Conservation (phyloP, 306 rosid species). For the Vigna angularis region DNA sequence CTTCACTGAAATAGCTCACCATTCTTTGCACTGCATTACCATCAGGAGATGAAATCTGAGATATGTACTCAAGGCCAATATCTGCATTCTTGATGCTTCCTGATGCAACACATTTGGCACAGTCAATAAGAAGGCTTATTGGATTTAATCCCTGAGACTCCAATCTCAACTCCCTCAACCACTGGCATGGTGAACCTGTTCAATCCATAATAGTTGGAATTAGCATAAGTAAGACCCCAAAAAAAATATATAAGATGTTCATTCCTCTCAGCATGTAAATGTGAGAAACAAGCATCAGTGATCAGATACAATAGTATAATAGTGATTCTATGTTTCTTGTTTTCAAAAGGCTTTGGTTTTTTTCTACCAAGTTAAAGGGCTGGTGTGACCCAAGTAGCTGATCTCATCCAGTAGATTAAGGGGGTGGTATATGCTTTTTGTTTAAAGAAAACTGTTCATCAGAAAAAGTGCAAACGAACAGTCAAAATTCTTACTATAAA, state of each 20-base stretch:
- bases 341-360: background rate
- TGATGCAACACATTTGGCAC: slow-evolving; percentile 76
- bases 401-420: background rate
- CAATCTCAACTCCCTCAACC: slow-evolving; percentile 60
- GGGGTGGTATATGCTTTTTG: background rate
- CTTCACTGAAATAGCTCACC: slow-evolving; percentile 80
- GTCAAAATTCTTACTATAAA: background rate
- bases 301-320: background rate
- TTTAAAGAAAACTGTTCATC: background rate
- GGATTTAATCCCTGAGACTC: slow-evolving; percentile 66
- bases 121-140: slow-evolving; percentile 62
- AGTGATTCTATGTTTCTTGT: background rate
- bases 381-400: background rate
- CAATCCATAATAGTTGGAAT: slow-evolving; percentile 46
- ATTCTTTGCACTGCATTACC: slow-evolving; percentile 77
- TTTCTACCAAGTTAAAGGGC: background rate
- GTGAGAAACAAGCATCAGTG: slow-evolving; percentile 2
- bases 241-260: slow-evolving; percentile 38
- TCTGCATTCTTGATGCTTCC: slow-evolving; percentile 81
- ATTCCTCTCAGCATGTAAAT: background rate
- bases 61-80: slow-evolving; percentile 66
- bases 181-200: slow-evolving; percentile 67
- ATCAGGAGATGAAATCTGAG: slow-evolving; percentile 73
- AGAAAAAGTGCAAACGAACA: background rate
- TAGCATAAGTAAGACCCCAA: slow-evolving; percentile 39